A percentile compares a stretch with the other conserved stretches of the same genome.
Conservation (phyloP, 768 basidiomycete species). For the Xerocomus spinulosus region DNA sequence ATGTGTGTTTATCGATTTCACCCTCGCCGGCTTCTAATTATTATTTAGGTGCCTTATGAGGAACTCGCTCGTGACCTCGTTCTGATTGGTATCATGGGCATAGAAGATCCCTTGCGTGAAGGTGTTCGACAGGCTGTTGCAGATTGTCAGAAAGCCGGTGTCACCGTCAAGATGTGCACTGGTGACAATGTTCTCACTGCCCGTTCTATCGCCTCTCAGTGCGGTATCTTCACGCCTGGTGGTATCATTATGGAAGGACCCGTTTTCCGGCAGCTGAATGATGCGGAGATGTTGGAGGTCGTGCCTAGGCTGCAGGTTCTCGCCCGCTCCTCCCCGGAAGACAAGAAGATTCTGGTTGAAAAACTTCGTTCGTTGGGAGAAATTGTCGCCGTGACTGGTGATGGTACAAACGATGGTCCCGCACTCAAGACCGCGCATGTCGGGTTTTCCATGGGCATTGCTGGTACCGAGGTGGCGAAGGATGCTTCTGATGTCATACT, state of each 20-base stretch:
- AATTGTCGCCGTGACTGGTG: slow-evolving; percentile 93
- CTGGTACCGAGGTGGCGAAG: slow-evolving; percentile 97
- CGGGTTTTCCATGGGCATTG: slow-evolving; percentile 95
- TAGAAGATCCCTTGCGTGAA: slow-evolving; percentile 91
- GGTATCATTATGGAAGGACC: slow-evolving; percentile 99
- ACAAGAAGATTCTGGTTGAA: slow-evolving; percentile 91
- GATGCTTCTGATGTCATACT: slow-evolving; percentile 98
- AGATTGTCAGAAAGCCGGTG: slow-evolving; percentile 85
- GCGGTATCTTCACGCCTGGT: slow-evolving; percentile 89
- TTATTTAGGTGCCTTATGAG: slow-evolving; percentile 58
- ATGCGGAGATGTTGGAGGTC: slow-evolving; percentile 69
- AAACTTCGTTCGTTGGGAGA: slow-evolving; percentile 83
- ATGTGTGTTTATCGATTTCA: slow-evolving; percentile 39
- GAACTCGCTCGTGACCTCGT: slow-evolving; percentile 69
- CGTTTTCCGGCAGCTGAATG: slow-evolving; percentile 74
- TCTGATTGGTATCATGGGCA: slow-evolving; percentile 86
- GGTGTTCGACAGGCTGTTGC: slow-evolving; percentile 88
- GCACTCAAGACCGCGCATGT: slow-evolving; percentile 94
- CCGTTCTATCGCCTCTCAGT: slow-evolving; percentile 94
- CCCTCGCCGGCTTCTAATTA: slow-evolving; percentile 6
- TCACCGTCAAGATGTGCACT: slow-evolving; percentile 96
- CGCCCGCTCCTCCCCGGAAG: slow-evolving; percentile 94
- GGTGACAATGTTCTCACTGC: slow-evolving; percentile 96
- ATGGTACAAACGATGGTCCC: slow-evolving; percentile 97
- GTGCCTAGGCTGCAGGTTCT: slow-evolving; percentile 93